Percentiles rank a stretch among this genome's conserved stretches.
Evolutionary conservation across 192 early-diverging fungal genomes (phyloP).

Genomic region (Podila verticillata): DNA sequence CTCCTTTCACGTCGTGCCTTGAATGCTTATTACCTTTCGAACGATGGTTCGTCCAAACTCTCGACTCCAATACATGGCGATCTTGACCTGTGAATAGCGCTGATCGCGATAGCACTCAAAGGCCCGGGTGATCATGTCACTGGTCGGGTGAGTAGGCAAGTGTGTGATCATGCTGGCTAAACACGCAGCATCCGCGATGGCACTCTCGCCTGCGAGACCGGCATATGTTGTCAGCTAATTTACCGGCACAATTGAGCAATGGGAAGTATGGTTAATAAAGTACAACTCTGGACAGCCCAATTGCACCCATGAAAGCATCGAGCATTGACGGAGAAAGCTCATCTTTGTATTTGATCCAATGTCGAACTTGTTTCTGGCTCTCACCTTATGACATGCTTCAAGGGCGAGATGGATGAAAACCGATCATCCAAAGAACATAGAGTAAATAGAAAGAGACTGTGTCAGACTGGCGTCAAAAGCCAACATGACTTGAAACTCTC

Average conservation of each 20-base stretch:
- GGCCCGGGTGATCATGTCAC: not conserved
- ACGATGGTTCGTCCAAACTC: not conserved
- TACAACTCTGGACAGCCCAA: no score
- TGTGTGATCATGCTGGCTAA: not conserved
- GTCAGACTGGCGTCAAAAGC: not conserved
- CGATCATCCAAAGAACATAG: not conserved
- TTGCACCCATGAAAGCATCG: no score
- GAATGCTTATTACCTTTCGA: not conserved
- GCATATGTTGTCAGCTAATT: not conserved
- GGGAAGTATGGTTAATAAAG: no score
- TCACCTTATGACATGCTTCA: not conserved
- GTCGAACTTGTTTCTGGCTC: not conserved
- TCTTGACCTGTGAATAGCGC: not conserved
- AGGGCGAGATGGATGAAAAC: not conserved
- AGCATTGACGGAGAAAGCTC: no score
- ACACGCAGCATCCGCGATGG: not conserved
- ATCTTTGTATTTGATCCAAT: no score
- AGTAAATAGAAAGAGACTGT: not conserved
- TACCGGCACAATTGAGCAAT: no score
- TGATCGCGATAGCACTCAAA: not conserved
- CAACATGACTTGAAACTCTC: not conserved
- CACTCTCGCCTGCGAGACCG: conserved; percentile 1
- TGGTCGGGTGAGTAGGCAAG: not conserved
- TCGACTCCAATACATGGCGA: conserved; percentile 4
- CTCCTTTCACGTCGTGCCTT: not conserved